Base-by-base conservation (phyloP, 1,284 basidiomycete genomes). In the Meripilus lineatus region DNA sequence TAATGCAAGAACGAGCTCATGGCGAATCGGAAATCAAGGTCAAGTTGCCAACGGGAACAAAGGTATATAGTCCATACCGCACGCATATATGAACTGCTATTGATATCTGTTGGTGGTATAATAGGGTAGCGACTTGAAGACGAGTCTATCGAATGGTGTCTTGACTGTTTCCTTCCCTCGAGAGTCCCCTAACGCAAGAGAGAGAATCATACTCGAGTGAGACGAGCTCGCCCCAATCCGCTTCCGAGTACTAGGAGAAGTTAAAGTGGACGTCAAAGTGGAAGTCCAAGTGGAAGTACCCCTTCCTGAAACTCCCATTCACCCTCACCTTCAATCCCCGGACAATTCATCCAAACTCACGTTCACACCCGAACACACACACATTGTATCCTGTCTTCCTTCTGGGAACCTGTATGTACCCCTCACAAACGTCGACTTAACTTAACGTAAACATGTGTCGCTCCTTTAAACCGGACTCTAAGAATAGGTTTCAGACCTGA, bases 101-200 rank as follows among this genome's bases (percentile, higher is more conserved):
- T 11, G 20, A n/a, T 10, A 5, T 39, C 5, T 23, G 22, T 21
- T 10, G 11, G 11, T 21, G 11, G 5, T 39, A 5, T 23, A 39
- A n/a, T n/a, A n/a, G 37, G 10, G 14, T 23, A 6, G 22, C 15
- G 37, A 39, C 21, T 23, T 39, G 11, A 17, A 39, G 10, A 23
- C 37, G 10, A 18, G 15, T 11, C 14, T 39, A 23, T 17, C 15
- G 10, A 10, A 39, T 23, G 37, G 37, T 23, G 37, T 39, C 22
- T 18, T 39, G 37, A 39, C 37, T 17, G 22, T 39, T 23, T 18
- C 37, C 37, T 39, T 10, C 25, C 37, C 37, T 22, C 13, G 22
- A 14, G 7, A 5, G 18, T 17, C 11, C 15, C 11, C 15, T 11
- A 17, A 39, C 22, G 15, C 11, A 10, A 17, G 18, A 14, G 37